Evolutionary conservation across 306 rosid species (phyloP).

Genomic region (Carpinus viminea): DNA sequence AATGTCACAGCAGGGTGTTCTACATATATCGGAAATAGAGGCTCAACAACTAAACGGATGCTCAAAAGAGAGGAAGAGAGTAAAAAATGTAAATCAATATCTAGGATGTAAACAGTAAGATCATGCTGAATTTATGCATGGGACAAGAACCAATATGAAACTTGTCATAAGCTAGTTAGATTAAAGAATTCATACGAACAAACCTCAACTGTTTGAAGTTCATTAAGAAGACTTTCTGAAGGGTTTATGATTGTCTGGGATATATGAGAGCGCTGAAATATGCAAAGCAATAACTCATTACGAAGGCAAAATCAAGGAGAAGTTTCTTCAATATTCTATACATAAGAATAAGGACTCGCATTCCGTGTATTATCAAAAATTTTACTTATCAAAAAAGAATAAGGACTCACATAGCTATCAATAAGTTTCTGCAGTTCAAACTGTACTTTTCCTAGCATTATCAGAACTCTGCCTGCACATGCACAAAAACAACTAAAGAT

Average conservation of each 20-base stretch:
- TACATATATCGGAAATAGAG: background rate
- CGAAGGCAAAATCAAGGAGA: constrained; percentile 7
- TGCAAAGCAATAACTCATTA: constrained; percentile 26
- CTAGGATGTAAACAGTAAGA: background rate
- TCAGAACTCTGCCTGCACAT: constrained; percentile 70
- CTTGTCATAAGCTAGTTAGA: constrained; percentile 11
- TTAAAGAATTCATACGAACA: constrained; percentile 24
- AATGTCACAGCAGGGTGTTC: background rate
- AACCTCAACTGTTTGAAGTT: constrained; percentile 96
- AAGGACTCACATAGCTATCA: constrained; percentile 71
- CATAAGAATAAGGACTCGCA: too few species aligned
- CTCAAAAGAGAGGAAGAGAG: background rate
- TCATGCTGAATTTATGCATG: background rate
- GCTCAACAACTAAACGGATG: background rate
- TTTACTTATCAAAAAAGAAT: background rate
- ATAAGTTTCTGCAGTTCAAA: constrained; percentile 77
- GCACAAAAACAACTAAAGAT: background rate
- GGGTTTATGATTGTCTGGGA: constrained; percentile 86
- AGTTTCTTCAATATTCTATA: background rate
- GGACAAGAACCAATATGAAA: constrained; percentile 6
- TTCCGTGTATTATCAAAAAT: too few species aligned
- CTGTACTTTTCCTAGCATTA: constrained; percentile 81
- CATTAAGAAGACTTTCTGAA: constrained; percentile 93
- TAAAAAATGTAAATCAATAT: background rate
- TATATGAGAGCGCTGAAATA: constrained; percentile 85